Evolutionary conservation across 805 yeast genomes (phyloP), one percentile per base, ranked within the genome.

Genomic region (Wickerhamiella occidentalis): DNA sequence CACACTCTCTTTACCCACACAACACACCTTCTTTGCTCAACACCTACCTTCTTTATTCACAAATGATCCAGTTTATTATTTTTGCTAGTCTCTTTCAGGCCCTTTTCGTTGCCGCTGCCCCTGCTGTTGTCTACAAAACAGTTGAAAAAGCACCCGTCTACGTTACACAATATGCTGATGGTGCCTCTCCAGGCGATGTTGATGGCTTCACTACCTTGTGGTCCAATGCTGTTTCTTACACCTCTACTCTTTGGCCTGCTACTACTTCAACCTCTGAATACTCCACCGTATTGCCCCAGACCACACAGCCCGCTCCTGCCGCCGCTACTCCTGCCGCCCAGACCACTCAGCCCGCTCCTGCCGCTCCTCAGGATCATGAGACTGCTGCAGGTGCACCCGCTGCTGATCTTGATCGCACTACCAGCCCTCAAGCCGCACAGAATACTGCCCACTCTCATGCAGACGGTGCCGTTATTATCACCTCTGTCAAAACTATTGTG

Each of bases 311-410:
- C 25, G 45, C 61, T 35, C 15, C 56, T n/a, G 50, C 59, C 8
- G 36, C 54, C 23, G 33, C 55, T 22, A 26, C 26, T 23, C 7
- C 26, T 23, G 7, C 26, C 26, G n/a, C 49, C 3, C 12, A 40
- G 15, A 25, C 49, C 28, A 54, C 51, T 17, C 40, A 58, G 26
- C 45, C 61, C 25, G 45, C 56, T n/a, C 40, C 58, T 17, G 45
- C 58, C 6, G 71, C 43, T 64, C 65, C 19, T 66, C 73, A 54
- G 36, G 52, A 38, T 42, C 42, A 17, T n/a, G 12, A 38, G 3
- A 29, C 47, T 6, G 13, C 17, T 21, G 7, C 30, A 12, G 41
- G 7, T 13, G 23, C 48, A 3, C 18, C 47, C 28, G n/a, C 38
- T 30, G 15, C 35, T 29, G n/a, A 29, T 29, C n/a, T 21, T 28